phyloP scores from a whole-genome alignment of 208 protist species.

The Phytomonas sp. region DNA sequence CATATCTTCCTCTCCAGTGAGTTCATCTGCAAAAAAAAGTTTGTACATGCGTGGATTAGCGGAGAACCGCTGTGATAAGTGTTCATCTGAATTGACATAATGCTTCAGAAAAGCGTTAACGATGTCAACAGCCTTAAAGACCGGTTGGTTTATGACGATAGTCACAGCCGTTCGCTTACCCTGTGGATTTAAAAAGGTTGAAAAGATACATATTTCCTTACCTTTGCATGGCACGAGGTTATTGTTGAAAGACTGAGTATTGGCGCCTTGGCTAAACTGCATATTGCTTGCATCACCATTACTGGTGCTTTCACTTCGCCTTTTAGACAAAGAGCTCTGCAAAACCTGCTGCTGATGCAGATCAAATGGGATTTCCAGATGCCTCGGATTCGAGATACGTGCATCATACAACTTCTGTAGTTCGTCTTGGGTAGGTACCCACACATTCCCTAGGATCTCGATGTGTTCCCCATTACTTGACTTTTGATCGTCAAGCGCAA shows the following conservation, averaged over 20 bases:
- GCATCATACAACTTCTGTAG: not conserved
- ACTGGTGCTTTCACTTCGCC: not conserved
- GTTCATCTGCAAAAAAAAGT: conserved; percentile 84
- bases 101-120: conserved; percentile 70
- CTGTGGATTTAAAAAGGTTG: conserved; percentile 58
- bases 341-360: not conserved
- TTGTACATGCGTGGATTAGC: conserved; percentile 75
- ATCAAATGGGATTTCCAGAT: not conserved
- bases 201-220: conserved; percentile 61
- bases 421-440: not conserved
- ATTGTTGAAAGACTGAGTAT: not conserved
- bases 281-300: not conserved
- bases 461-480: not conserved
- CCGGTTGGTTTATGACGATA: conserved; percentile 37
- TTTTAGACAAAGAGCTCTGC: conserved; percentile 5
- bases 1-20: conserved; percentile 83
- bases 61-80: conserved; percentile 47
- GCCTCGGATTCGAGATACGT: not conserved
- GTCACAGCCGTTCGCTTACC: conserved; percentile 42
- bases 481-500: conserved; percentile 1
- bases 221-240: conserved; percentile 4
- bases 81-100: conserved; percentile 39
- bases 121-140: conserved; percentile 67
- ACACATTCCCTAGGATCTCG: not conserved
- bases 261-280: conserved; percentile 8